Percentiles rank a stretch among this genome's conserved stretches.
Evolutionary conservation across 2,329 filamentous ascomycete genomes (phyloP).

Genomic region (Xylariaceae sp.): DNA sequence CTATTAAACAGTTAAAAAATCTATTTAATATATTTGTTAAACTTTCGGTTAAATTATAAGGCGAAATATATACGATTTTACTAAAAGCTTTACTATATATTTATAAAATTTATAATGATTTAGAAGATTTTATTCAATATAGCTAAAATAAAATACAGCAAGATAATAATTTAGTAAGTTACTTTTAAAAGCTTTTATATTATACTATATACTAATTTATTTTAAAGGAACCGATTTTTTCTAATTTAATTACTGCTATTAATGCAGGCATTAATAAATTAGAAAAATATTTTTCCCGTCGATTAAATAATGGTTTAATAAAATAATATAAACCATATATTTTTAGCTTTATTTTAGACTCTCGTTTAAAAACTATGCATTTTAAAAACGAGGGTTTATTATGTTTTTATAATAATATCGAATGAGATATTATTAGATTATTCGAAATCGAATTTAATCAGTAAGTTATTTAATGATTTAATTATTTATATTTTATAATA

Average conservation of each 20-base stretch:
- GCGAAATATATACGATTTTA: background rate
- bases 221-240: background rate
- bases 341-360: background rate
- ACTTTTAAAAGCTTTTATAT: background rate
- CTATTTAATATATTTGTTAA: constrained; percentile 5
- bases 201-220: background rate
- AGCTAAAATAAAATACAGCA: background rate
- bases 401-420: background rate
- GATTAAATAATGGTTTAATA: background rate
- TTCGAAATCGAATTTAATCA: background rate
- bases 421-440: background rate
- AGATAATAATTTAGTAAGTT: background rate
- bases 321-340: background rate
- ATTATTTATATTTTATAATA: background rate
- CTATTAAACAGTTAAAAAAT: constrained; percentile 1
- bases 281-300: background rate
- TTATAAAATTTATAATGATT: background rate
- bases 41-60: background rate
- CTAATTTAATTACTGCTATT: background rate
- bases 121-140: background rate
- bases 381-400: background rate
- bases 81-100: background rate
- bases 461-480: background rate
- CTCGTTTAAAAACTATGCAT: background rate
- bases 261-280: background rate